Conservation (phyloP, 345 rosid species). For the Eucalyptus regnans region DNA sequence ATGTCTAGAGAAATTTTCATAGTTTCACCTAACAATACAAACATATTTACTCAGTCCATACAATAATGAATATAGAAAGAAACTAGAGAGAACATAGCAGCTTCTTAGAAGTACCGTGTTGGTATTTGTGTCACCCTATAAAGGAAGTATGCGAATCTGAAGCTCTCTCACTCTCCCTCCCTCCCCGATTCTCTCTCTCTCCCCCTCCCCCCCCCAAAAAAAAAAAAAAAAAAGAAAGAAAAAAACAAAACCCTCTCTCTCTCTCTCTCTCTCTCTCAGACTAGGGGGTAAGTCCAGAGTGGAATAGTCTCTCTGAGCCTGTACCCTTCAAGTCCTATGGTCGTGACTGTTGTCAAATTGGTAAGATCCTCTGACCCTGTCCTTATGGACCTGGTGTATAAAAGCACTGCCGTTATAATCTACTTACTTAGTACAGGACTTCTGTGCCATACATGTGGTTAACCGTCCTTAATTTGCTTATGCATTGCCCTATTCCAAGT, state of each 20-base stretch:
- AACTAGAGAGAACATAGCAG: not conserved
- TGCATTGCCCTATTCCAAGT: not conserved
- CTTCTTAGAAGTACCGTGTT: not conserved
- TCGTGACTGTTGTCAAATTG: not conserved
- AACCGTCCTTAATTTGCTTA: not conserved
- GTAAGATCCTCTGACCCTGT: not conserved
- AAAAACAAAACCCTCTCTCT: too few species aligned
- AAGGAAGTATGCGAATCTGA: not conserved
- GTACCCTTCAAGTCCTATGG: not conserved
- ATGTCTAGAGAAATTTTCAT: not conserved
- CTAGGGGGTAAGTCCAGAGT: not conserved
- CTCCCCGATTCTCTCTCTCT: accelerated
- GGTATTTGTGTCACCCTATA: not conserved
- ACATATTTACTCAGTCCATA: not conserved
- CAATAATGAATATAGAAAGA: not conserved
- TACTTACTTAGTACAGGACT: not conserved
- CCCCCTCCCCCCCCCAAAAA: not conserved
- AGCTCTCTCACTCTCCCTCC: not conserved
- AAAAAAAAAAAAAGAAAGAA: too few species aligned
- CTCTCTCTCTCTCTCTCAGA: not conserved
- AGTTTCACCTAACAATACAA: not conserved
- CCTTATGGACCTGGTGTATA: not conserved
- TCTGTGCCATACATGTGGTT: not conserved
- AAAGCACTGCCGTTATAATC: not conserved
- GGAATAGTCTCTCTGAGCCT: not conserved